Percentiles rank a stretch among this genome's conserved stretches.
Evolutionary conservation across 805 yeast species (phyloP).

Genomic region (Metschnikowia noctiluminum): DNA sequence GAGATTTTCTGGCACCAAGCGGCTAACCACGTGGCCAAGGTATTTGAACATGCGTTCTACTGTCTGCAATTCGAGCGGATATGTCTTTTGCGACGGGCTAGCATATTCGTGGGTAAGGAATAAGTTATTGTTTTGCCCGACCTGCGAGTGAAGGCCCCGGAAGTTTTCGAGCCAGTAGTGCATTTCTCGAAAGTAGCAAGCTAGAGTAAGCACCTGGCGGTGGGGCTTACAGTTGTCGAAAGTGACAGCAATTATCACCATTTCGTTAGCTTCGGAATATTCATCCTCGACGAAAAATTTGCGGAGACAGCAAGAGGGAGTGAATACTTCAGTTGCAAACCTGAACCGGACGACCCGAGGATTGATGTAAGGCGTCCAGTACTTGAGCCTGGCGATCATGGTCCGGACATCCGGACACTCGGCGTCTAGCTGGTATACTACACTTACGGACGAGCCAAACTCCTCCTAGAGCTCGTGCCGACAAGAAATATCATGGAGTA

Average conservation of each 20-base stretch:
- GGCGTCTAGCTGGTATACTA: not conserved
- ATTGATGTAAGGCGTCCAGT: not conserved
- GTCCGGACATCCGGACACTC: not conserved
- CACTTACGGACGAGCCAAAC: not conserved
- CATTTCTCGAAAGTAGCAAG: not conserved
- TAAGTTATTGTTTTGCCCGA: not conserved
- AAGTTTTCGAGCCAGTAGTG: not conserved
- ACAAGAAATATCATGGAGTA: not conserved
- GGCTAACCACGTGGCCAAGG: not conserved
- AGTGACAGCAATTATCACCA: not conserved
- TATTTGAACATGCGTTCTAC: not conserved
- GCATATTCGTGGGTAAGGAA: not conserved
- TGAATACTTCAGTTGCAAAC: not conserved
- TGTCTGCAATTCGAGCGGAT: not conserved
- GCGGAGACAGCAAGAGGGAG: not conserved
- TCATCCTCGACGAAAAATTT: too few relatives aligned
- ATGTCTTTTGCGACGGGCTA: not conserved
- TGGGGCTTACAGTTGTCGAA: not conserved
- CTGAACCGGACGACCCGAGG: not conserved
- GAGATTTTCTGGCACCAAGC: not conserved
- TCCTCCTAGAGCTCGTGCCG: not conserved
- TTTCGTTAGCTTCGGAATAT: not conserved
- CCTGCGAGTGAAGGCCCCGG: not conserved
- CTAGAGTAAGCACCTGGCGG: not conserved
- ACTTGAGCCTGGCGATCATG: not conserved